Evolutionary conservation across 768 basidiomycete species (phyloP).

Genomic region (Pisolithus tinctorius): DNA sequence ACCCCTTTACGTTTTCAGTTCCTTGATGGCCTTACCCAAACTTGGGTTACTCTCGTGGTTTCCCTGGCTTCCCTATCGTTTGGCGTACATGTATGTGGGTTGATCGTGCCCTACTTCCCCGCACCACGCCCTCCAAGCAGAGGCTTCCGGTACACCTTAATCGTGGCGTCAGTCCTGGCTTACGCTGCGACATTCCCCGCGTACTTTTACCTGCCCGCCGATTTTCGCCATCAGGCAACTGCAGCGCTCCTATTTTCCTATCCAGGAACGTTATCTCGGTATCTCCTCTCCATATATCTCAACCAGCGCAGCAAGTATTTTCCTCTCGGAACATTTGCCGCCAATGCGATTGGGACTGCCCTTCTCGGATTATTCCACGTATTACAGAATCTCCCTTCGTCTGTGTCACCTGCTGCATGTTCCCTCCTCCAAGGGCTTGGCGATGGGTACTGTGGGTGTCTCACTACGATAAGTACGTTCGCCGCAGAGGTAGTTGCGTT

Average conservation of each 20-base stretch:
- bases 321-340: constrained; percentile 73
- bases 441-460: constrained; percentile 93
- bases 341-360: constrained; percentile 77
- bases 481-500: constrained; percentile 69
- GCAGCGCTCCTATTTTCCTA: constrained; percentile 86
- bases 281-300: constrained; percentile 62
- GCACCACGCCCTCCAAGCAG: constrained; percentile 35
- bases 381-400: constrained; percentile 46
- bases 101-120: constrained; percentile 36
- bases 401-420: constrained; percentile 49
- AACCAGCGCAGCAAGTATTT: constrained; percentile 59
- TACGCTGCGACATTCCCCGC: constrained; percentile 74
- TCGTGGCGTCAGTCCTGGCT: constrained; percentile 49
- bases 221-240: constrained; percentile 72
- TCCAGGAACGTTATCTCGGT: constrained; percentile 84
- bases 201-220: constrained; percentile 66
- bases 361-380: constrained; percentile 70
- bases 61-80: constrained; percentile 72
- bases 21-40: constrained; percentile 79
- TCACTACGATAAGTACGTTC: constrained; percentile 93
- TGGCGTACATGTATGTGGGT: constrained; percentile 57
- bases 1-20: constrained; percentile 42
- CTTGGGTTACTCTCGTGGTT: constrained; percentile 70
- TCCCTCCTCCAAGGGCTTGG: constrained; percentile 71
- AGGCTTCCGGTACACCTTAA: constrained; percentile 43